Evolutionary conservation across 2,329 filamentous ascomycete species (phyloP), one percentile per base, ranked within the genome.

Genomic region (Malbranchea cinnamomea): DNA sequence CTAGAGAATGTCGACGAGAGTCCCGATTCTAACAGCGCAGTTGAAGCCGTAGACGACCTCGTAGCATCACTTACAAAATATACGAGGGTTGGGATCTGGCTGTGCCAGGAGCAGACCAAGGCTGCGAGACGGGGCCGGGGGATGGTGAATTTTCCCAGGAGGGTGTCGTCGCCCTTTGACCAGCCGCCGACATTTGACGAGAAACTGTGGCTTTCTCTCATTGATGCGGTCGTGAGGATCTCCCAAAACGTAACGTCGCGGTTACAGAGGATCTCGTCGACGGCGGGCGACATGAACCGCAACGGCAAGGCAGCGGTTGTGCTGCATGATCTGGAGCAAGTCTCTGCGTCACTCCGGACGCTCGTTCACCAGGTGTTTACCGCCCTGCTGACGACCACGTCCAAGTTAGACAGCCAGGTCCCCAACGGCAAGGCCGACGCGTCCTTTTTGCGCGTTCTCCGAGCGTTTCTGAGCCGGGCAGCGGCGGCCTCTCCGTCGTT

Each of bases 281-380:
- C n/a, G n/a, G 10, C 11, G 17, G 32, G 22, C 26, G 8, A 36
- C 34, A 5, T 26, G 12, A 6, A 28, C 28, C 16, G 11, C 21
- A 23, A 23, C 18, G 28, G 7, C 19, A 18, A 20, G 6, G n/a
- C 20, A 12, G n/a, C 23, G 7, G 20, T 9, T 22, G 20, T 22
- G 20, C 8, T 11, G 8, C 5, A 28, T 13, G 19, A 16, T 26
- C 24, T 33, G 15, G 31, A 31, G 74, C 69, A 49, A 61, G 37
- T 89, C 11, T 62, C 78, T 18, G 60, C 65, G 1, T 67, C 77
- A 7, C 65, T 94, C 14, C 78, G 85, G 2, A 72, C 71, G 2
- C 67, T 87, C 14, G 84, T 95, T 5, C 89, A 98, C 49, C 77
- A 85, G 43, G 79, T 79, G 1, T 95, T 98, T 48, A 92, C 83